A percentile compares a stretch with the other conserved stretches of the same genome.
Evolutionary conservation across 805 yeast species (phyloP).

Genomic region (Scheffersomyces stipitis): DNA sequence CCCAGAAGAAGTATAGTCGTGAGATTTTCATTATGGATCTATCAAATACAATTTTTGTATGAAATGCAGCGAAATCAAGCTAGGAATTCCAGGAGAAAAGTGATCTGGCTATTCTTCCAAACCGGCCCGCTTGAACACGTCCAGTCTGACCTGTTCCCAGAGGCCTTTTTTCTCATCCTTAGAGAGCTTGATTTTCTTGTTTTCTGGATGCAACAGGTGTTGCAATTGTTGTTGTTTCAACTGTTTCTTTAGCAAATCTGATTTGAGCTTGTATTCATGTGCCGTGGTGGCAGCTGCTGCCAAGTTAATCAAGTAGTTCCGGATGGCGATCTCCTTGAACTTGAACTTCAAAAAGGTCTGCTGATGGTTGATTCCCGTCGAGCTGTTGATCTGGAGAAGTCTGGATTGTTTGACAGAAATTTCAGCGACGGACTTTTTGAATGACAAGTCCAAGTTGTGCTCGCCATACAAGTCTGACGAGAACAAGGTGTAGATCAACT

Average conservation of each 20-base stretch:
- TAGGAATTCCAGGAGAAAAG: not conserved
- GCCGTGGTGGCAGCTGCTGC: conserved; percentile 57
- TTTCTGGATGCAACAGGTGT: conserved; percentile 5
- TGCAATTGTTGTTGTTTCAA: conserved; percentile 14
- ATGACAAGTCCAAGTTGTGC: conserved; percentile 44
- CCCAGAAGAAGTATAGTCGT: not conserved
- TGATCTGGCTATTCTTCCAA: conserved; percentile 23
- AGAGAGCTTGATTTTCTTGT: conserved; percentile 27
- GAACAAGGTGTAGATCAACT: conserved; percentile 39
- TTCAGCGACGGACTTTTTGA: conserved; percentile 49
- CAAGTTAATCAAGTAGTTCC: conserved; percentile 51
- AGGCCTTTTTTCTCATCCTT: conserved; percentile 42
- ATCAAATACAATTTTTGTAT: not conserved
- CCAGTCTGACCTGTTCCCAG: conserved; percentile 52
- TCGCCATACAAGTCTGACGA: conserved; percentile 48
- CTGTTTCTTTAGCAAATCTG: conserved; percentile 31
- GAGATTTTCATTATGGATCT: not conserved
- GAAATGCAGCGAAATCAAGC: not conserved
- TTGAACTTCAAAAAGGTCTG: conserved; percentile 29
- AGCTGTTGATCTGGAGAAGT: conserved; percentile 39
- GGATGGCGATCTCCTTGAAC: conserved; percentile 45
- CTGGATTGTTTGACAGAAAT: conserved; percentile 49
- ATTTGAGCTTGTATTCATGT: conserved; percentile 45
- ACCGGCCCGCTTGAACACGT: conserved; percentile 50
- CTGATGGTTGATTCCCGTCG: conserved; percentile 29